A percentile compares a stretch with the other conserved stretches of the same genome.
phyloP scores from a whole-genome alignment of 805 yeast species.

The Kuraishia cidri region DNA sequence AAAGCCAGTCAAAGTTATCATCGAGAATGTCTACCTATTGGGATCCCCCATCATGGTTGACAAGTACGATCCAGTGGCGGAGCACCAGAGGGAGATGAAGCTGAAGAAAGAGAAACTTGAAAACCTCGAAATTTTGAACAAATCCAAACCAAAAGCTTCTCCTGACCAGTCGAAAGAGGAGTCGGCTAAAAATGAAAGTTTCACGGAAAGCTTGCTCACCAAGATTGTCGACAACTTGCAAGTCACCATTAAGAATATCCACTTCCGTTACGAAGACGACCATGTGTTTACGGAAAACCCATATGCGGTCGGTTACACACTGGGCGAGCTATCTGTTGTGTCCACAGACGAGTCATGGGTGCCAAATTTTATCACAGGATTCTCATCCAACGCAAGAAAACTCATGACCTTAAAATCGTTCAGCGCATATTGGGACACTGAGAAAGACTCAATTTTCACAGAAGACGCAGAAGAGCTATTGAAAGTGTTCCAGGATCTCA shows the following conservation, averaged over 20 bases:
- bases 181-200: conserved; percentile 58
- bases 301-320: conserved; percentile 73
- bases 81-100: conserved; percentile 48
- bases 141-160: conserved; percentile 21
- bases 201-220: conserved; percentile 78
- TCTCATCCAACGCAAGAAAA: conserved; percentile 63
- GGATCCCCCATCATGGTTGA: conserved; percentile 65
- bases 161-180: conserved; percentile 24
- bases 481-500: conserved; percentile 31
- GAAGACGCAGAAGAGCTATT: conserved; percentile 42
- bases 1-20: conserved; percentile 81
- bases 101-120: conserved; percentile 60
- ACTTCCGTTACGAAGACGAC: conserved; percentile 83
- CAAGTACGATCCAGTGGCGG: conserved; percentile 47
- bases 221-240: conserved; percentile 92
- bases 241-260: conserved; percentile 84
- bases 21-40: conserved; percentile 79
- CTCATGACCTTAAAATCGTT: conserved; percentile 66
- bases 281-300: conserved; percentile 64
- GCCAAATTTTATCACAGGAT: conserved; percentile 73
- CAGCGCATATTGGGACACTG: conserved; percentile 80
- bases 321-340: conserved; percentile 83
- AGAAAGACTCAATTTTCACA: conserved; percentile 35
- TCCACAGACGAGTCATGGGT: conserved; percentile 83
- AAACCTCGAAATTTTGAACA: conserved; percentile 55